Conservation (phyloP, 2,329 filamentous ascomycete species). For the Magnaporthiopsis poae region DNA sequence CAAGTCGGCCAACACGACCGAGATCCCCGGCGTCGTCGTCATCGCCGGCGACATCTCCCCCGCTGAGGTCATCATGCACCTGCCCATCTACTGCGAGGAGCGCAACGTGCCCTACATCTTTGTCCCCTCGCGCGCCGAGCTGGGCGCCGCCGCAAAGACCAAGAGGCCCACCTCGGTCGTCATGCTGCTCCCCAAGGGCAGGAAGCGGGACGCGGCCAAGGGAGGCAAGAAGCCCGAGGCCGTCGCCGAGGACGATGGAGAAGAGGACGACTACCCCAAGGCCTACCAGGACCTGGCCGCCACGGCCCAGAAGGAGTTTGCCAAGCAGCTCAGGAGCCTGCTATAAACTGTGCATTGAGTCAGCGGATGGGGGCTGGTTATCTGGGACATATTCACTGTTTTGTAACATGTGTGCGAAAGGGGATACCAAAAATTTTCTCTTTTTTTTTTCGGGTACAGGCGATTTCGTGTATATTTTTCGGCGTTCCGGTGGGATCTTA, state of each 20-base stretch:
- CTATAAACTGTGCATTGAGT: conserved; percentile 19
- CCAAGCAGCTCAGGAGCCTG: conserved; percentile 38
- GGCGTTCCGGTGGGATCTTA: background rate
- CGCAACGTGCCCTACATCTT: conserved; percentile 96
- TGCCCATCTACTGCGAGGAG: conserved; percentile 95
- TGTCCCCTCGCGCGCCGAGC: conserved; percentile 81
- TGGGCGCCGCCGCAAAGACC: conserved; percentile 85
- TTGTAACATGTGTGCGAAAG: background rate
- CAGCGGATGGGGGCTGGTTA: conserved; percentile 78
- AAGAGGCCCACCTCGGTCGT: conserved; percentile 95
- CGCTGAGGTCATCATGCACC: conserved; percentile 96
- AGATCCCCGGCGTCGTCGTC: conserved; percentile 68
- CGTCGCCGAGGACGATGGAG: conserved; percentile 37
- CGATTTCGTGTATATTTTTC: background rate
- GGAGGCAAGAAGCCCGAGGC: conserved; percentile 35
- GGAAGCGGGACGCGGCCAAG: conserved; percentile 42
- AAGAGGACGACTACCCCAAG: conserved; percentile 49
- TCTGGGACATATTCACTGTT: background rate
- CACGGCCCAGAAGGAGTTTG: conserved; percentile 55
- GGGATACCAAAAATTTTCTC: background rate
- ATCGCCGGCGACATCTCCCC: conserved; percentile 96
- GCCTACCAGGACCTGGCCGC: conserved; percentile 56
- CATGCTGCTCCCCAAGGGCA: conserved; percentile 50
- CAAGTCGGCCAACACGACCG: conserved; percentile 52
- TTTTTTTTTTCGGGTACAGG: background rate